Conservation (phyloP, 106 monocot species). For the Dioscorea alata region DNA sequence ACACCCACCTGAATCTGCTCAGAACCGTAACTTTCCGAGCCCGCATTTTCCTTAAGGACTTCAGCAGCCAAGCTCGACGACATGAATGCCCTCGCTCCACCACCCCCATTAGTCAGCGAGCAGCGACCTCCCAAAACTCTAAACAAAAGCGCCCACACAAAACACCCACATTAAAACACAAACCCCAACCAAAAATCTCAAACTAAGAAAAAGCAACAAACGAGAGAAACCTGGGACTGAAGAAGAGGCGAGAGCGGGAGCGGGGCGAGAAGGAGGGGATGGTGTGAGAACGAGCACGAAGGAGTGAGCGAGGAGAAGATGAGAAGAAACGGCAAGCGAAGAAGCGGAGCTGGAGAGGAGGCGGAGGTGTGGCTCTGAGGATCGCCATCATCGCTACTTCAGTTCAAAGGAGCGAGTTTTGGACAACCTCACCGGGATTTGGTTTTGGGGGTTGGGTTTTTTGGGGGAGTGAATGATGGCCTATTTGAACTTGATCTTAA, state of each 20-base stretch:
- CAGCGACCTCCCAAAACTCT: not conserved
- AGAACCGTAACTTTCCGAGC: constrained; percentile 37
- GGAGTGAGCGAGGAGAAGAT: constrained; percentile 19
- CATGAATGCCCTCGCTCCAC: constrained; percentile 48
- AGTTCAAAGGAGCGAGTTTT: not conserved
- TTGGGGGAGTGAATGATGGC: not conserved
- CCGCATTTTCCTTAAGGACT: constrained; percentile 34
- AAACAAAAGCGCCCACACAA: not conserved
- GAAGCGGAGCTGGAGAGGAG: constrained; percentile 28
- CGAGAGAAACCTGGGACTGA: constrained; percentile 20
- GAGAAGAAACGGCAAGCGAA: constrained; percentile 21
- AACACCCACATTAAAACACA: not conserved
- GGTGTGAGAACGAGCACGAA: not conserved
- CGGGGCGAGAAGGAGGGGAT: not conserved
- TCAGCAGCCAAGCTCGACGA: constrained; percentile 38
- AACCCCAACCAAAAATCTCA: too few species aligned
- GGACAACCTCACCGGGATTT: not conserved
- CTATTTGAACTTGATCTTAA: not conserved
- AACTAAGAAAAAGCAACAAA: not conserved
- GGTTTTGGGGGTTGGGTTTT: not conserved
- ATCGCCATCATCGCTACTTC: constrained; percentile 32
- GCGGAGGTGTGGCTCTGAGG: constrained; percentile 11
- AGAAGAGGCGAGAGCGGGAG: constrained; percentile 16
- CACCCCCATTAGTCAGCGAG: constrained; percentile 13
- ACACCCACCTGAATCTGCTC: constrained; percentile 62